A percentile compares a stretch with the other conserved stretches of the same genome.
These are phyloP conservation scores for Phaeophleospora eucalypticola DNA, from an alignment of 2,329 filamentous ascomycete genomes.

Conservation along the genomic window DNA sequence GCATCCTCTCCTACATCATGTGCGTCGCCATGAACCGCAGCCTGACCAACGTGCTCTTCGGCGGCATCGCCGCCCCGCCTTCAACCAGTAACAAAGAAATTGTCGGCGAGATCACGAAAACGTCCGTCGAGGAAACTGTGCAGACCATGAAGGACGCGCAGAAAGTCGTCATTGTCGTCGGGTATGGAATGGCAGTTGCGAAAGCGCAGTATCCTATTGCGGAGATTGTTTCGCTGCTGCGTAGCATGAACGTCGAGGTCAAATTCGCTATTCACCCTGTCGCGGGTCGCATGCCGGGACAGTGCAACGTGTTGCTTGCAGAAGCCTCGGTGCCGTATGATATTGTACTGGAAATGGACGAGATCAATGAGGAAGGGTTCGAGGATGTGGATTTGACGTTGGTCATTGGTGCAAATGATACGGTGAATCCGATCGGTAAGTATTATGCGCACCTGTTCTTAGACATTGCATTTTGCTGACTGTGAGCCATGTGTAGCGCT, in stretches of 20 bases:
- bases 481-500: background rate
- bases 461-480: background rate
- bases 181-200: slow-evolving; percentile 91
- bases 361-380: slow-evolving; percentile 86
- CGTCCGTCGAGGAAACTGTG: slow-evolving; percentile 73
- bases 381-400: slow-evolving; percentile 73
- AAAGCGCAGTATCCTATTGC: slow-evolving; percentile 90
- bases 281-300: slow-evolving; percentile 86
- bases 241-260: slow-evolving; percentile 72
- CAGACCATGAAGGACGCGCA: slow-evolving; percentile 72
- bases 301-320: slow-evolving; percentile 85
- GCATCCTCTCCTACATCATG: slow-evolving; percentile 81
- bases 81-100: slow-evolving; percentile 68
- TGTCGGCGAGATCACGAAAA: slow-evolving; percentile 74
- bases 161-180: slow-evolving; percentile 83
- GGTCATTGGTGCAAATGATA: slow-evolving; percentile 89
- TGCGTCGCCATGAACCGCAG: slow-evolving; percentile 91
- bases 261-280: slow-evolving; percentile 77
- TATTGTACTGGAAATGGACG: slow-evolving; percentile 91
- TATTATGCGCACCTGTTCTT: too few species aligned
- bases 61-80: slow-evolving; percentile 65
- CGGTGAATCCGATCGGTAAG: slow-evolving; percentile 86
- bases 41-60: slow-evolving; percentile 84
- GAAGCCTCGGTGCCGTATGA: slow-evolving; percentile 88
- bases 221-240: slow-evolving; percentile 70